phyloP scores from a whole-genome alignment of 192 early-diverging fungal species.

The Diversispora epigaea region DNA sequence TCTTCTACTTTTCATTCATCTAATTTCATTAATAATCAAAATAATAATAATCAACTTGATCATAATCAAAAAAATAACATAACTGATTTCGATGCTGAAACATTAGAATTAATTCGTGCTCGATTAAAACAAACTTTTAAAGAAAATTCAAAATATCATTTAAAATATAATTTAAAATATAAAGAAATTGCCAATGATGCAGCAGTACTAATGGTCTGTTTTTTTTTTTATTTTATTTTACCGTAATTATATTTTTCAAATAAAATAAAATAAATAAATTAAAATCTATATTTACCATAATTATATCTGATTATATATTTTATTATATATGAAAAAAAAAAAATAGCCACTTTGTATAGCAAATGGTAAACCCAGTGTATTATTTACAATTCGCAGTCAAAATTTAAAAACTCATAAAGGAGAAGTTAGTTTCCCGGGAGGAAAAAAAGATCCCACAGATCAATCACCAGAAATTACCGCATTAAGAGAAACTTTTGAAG shows the following conservation, averaged over 20 bases:
- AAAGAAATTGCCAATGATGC: not conserved
- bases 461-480: slow-evolving; percentile 59
- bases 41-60: not conserved
- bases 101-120: not conserved
- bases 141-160: not conserved
- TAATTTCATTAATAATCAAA: not conserved
- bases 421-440: slow-evolving; percentile 79
- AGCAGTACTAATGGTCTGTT: not conserved
- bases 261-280: not conserved
- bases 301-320: too few species aligned
- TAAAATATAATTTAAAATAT: too few species aligned
- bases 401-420: slow-evolving; percentile 71
- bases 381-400: slow-evolving; percentile 75
- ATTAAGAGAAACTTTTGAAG: slow-evolving; percentile 79
- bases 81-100: not conserved
- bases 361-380: slow-evolving; percentile 59
- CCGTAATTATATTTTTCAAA: not conserved
- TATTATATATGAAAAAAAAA: not conserved
- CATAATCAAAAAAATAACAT: not conserved
- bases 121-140: not conserved
- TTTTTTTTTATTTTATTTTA: not conserved
- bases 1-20: too few species aligned
- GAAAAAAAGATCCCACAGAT: slow-evolving; percentile 68
- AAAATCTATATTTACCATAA: not conserved
- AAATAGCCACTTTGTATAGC: slow-evolving; percentile 62